Evolutionary conservation across 768 basidiomycete species (phyloP).

Genomic region (Cystofilobasidium macerans): DNA sequence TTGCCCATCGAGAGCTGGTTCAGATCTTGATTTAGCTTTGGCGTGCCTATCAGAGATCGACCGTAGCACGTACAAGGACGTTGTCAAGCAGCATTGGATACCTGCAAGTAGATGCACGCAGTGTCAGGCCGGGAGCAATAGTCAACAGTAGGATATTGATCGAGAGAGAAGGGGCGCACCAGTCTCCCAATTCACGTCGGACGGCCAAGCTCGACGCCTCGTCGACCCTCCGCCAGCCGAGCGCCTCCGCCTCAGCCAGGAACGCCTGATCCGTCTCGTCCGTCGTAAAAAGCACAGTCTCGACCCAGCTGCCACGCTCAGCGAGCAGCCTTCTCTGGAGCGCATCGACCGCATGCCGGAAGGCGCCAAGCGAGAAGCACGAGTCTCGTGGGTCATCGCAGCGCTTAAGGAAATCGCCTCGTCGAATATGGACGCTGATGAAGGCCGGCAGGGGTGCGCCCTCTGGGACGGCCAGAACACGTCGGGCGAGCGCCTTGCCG

Average conservation of each 20-base stretch:
- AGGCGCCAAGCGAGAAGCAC: background rate
- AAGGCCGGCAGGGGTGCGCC: background rate
- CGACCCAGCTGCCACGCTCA: background rate
- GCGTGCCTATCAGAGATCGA: background rate
- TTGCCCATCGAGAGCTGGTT: background rate
- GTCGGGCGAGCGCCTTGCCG: background rate
- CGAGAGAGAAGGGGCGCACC: background rate
- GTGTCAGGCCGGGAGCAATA: background rate
- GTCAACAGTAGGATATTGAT: too few species aligned
- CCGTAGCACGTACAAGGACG: background rate
- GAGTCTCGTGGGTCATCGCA: background rate
- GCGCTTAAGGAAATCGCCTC: background rate
- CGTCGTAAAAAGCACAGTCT: background rate
- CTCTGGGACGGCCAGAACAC: background rate
- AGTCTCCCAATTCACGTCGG: background rate
- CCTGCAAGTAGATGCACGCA: background rate
- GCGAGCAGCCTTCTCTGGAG: background rate
- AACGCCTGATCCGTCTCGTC: background rate
- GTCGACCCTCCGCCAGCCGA: background rate
- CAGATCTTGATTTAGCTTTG: background rate
- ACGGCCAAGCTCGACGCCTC: background rate
- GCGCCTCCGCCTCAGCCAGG: background rate
- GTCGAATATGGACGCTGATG: background rate
- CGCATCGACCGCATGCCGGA: background rate
- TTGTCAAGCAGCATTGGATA: conserved; percentile 4